phyloP scores from a whole-genome alignment of 176 grass and related monocot genomes.

The Puya raimondii region DNA sequence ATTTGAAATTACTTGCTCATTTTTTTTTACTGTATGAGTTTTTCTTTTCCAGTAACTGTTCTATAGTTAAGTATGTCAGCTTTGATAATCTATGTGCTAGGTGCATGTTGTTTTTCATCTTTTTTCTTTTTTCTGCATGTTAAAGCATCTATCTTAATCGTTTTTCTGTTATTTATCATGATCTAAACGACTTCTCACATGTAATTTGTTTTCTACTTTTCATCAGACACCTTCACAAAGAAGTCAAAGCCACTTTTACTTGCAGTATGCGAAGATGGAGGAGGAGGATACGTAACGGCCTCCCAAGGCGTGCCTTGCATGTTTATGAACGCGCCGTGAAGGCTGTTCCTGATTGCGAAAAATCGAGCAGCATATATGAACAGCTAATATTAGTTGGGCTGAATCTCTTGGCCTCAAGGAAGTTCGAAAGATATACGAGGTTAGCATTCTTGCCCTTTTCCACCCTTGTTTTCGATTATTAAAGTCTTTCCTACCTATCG shows the following conservation, averaged over 20 bases:
- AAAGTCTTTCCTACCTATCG: too few relatives aligned
- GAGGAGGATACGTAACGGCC: constrained; percentile 83
- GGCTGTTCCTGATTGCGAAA: constrained; percentile 50
- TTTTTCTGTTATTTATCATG: too few relatives aligned
- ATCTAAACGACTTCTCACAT: not conserved
- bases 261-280: constrained; percentile 84
- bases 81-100: too few relatives aligned
- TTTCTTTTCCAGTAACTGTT: too few relatives aligned
- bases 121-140: not conserved
- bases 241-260: constrained; percentile 63
- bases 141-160: not conserved
- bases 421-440: too few relatives aligned
- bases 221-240: constrained; percentile 48
- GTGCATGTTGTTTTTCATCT: not conserved
- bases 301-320: constrained; percentile 69
- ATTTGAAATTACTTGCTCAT: too few relatives aligned
- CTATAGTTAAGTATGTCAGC: too few relatives aligned
- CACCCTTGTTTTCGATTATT: too few relatives aligned
- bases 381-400: constrained; percentile 74
- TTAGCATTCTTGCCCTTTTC: too few relatives aligned
- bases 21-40: not conserved
- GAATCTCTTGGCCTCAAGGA: constrained; percentile 2
- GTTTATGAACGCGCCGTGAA: constrained; percentile 77
- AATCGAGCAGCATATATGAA: constrained; percentile 77
- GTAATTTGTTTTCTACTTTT: constrained; percentile 19